Evolutionary conservation across 495 filamentous ascomycete genomes (phyloP).

Genomic region (Annulohypoxylon nitens): DNA sequence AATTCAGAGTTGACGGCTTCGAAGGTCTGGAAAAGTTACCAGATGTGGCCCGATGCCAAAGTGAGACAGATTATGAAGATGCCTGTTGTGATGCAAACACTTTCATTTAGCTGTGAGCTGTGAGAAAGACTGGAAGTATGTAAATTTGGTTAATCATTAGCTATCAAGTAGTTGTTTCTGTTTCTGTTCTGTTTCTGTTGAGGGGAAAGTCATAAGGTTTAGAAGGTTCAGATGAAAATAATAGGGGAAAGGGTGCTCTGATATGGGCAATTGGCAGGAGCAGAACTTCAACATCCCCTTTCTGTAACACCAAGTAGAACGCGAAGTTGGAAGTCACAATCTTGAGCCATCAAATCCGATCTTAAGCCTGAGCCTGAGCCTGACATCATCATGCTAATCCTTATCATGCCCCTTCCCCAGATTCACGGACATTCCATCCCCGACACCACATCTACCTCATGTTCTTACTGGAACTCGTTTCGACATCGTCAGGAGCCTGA

Average conservation of each 20-base stretch:
- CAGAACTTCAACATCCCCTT: neutral
- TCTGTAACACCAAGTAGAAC: neutral
- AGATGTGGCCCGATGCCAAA: slow-evolving; percentile 33
- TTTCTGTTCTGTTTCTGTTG: neutral
- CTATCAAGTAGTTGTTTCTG: slow-evolving; percentile 8
- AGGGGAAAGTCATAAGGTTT: slow-evolving; percentile 22
- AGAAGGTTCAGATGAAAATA: slow-evolving; percentile 1
- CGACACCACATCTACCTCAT: neutral
- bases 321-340: neutral
- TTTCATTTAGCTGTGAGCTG: neutral
- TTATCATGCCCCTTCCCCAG: neutral
- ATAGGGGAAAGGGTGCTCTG: neutral
- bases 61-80: slow-evolving; percentile 17
- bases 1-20: slow-evolving; percentile 18
- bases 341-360: neutral
- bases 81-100: slow-evolving; percentile 14
- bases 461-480: neutral
- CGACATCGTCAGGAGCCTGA: slow-evolving; percentile 1
- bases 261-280: neutral
- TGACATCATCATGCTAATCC: neutral
- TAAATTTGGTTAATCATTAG: slow-evolving; percentile 5
- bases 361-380: neutral
- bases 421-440: neutral
- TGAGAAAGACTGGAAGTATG: neutral
- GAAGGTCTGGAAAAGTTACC: slow-evolving; percentile 30